phyloP scores from a whole-genome alignment of 768 basidiomycete genomes.

The Podaxis pistillaris region DNA sequence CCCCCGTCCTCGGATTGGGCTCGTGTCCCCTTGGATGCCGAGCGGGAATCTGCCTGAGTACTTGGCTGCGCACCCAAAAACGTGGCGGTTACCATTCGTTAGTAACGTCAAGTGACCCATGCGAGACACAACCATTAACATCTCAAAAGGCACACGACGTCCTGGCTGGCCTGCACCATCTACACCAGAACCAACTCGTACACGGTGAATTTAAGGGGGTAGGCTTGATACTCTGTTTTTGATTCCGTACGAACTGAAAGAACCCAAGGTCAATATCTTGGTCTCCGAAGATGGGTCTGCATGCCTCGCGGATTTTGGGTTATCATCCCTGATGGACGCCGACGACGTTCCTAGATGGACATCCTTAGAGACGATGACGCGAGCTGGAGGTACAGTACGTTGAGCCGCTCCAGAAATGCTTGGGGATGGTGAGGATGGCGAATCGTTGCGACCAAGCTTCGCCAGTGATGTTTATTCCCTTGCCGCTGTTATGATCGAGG shows the following conservation, averaged over 20 bases:
- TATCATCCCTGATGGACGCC: conserved; percentile 4
- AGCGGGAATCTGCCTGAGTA: conserved; percentile 16
- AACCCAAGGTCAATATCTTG: conserved; percentile 4
- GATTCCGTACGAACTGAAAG: neutral
- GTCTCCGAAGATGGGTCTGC: neutral
- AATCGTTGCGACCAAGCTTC: neutral
- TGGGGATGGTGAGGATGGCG: conserved; percentile 2
- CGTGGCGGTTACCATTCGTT: conserved; percentile 4
- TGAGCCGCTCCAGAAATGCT: conserved; percentile 3
- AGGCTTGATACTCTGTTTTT: neutral
- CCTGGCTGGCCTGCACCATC: conserved; percentile 14
- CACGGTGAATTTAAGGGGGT: conserved; percentile 24
- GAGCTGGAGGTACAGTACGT: neutral
- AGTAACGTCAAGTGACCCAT: neutral
- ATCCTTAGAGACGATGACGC: neutral
- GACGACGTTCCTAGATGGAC: neutral
- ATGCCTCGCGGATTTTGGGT: conserved; percentile 5
- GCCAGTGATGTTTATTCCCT: conserved; percentile 21
- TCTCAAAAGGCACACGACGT: conserved; percentile 5
- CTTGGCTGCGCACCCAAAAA: neutral
- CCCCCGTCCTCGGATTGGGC: neutral
- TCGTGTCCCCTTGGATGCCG: conserved; percentile 19
- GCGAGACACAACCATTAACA: too few species aligned
- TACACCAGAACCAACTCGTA: conserved; percentile 16
- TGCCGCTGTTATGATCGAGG: conserved; percentile 21